These are phyloP conservation scores for Aspergillus ibericus DNA, from an alignment of 2,329 filamentous ascomycete genomes.

Conservation along the genomic window DNA sequence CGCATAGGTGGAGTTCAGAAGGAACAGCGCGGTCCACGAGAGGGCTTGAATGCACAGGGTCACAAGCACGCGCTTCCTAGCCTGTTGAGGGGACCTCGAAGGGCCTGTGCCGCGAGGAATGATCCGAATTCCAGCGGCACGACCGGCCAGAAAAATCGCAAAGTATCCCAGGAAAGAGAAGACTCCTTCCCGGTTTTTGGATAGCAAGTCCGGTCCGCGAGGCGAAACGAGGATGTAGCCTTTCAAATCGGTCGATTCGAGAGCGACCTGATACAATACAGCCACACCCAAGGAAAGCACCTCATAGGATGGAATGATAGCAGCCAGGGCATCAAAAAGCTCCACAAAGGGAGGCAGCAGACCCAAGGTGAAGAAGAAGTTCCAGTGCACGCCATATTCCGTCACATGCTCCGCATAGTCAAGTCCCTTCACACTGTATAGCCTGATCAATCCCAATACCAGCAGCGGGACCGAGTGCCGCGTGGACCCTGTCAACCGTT, in stretches of 20 bases:
- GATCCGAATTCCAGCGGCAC: constrained; percentile 76
- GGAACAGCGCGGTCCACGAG: constrained; percentile 71
- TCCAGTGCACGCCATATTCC: constrained; percentile 98
- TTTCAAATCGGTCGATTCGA: constrained; percentile 77
- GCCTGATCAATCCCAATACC: constrained; percentile 73
- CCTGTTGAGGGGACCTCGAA: constrained; percentile 44
- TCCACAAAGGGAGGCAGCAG: constrained; percentile 87
- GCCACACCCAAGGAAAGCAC: constrained; percentile 69
- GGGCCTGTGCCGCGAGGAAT: constrained; percentile 62
- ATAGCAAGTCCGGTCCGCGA: constrained; percentile 70
- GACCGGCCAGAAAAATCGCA: constrained; percentile 88
- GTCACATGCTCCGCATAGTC: constrained; percentile 97
- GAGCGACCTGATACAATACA: constrained; percentile 68
- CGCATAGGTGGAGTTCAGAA: constrained; percentile 64
- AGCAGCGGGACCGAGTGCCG: constrained; percentile 83
- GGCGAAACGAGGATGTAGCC: constrained; percentile 80
- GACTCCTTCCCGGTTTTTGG: constrained; percentile 91
- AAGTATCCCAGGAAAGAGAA: constrained; percentile 94
- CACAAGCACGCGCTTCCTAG: constrained; percentile 59
- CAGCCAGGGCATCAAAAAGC: constrained; percentile 71
- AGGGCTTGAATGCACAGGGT: constrained; percentile 65
- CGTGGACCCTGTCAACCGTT: constrained; percentile 65
- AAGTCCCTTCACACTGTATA: constrained; percentile 87
- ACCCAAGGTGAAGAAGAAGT: constrained; percentile 96
- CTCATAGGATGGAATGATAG: constrained; percentile 73